Evolutionary conservation across 202 grass and related monocot species (phyloP).

Genomic region (Carex arenaria): DNA sequence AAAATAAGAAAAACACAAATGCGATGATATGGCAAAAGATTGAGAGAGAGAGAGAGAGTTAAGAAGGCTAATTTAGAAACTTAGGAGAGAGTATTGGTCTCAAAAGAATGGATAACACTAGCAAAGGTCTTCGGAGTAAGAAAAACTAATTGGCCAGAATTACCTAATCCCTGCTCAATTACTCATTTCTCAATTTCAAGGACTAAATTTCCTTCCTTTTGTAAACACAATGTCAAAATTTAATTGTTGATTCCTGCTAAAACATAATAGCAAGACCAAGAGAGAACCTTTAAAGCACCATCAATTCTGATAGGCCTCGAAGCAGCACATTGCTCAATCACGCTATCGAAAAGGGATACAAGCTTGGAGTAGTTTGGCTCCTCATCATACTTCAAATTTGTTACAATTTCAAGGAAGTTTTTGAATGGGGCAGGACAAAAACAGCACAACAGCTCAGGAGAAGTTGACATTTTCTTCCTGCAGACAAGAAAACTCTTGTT

Average conservation of each 20-base stretch:
- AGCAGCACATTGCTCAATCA: conserved; percentile 66
- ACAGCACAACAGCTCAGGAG: conserved; percentile 72
- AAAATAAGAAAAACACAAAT: neutral
- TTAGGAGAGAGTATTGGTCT: neutral
- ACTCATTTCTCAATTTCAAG: neutral
- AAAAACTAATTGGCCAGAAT: conserved; percentile 1
- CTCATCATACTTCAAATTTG: conserved; percentile 97
- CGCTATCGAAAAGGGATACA: conserved; percentile 74
- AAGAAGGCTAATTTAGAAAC: neutral
- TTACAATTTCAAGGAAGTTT: conserved; percentile 76
- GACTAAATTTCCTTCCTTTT: neutral
- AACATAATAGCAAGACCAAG: conserved; percentile 10
- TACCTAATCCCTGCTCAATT: neutral
- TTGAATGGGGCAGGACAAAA: conserved; percentile 88
- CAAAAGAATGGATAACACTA: neutral
- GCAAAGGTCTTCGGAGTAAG: neutral
- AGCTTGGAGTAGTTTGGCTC: conserved; percentile 91
- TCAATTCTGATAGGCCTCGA: conserved; percentile 89
- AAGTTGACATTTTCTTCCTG: conserved; percentile 95
- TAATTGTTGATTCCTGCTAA: neutral
- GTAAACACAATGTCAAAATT: neutral
- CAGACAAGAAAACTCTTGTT: conserved; percentile 97
- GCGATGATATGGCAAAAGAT: neutral
- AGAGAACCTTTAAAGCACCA: conserved; percentile 79
- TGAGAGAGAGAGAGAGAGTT: neutral